These are phyloP conservation scores for Monosporozyma aerobia DNA, from an alignment of 805 yeast genomes.

Conservation along the genomic window DNA sequence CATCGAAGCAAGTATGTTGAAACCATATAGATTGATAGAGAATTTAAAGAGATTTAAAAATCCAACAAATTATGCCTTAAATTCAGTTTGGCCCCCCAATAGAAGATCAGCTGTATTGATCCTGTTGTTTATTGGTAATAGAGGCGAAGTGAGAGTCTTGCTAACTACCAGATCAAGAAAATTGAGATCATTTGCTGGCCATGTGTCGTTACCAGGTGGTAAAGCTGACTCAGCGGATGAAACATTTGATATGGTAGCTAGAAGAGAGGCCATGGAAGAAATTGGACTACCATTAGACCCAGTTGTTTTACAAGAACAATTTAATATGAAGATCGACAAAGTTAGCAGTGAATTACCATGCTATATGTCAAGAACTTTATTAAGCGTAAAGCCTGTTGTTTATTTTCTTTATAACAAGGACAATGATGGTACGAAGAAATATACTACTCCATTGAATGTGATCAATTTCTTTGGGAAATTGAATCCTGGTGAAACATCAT, in stretches of 20 bases:
- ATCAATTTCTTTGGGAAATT: conserved; percentile 33
- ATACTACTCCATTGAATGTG: conserved; percentile 27
- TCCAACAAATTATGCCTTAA: conserved; percentile 14
- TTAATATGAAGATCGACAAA: conserved; percentile 52
- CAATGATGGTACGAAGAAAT: conserved; percentile 13
- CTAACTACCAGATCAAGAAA: conserved; percentile 68
- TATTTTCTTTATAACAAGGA: conserved; percentile 42
- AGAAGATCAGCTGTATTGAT: conserved; percentile 77
- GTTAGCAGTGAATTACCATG: conserved; percentile 56
- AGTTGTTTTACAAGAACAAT: conserved; percentile 32
- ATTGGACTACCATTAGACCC: conserved; percentile 59
- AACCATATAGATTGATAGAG: conserved; percentile 13
- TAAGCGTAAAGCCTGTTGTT: conserved; percentile 76
- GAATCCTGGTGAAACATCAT: conserved; percentile 71
- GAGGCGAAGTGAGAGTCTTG: conserved; percentile 68
- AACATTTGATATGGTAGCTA: conserved; percentile 59
- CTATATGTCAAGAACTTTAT: conserved; percentile 70
- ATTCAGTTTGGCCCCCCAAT: conserved; percentile 60
- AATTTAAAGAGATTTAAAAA: conserved; percentile 15
- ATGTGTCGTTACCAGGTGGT: conserved; percentile 90
- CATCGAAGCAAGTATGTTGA: conserved; percentile 7
- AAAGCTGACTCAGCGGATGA: conserved; percentile 67
- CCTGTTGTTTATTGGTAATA: conserved; percentile 59
- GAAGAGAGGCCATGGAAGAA: conserved; percentile 83
- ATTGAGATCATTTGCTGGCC: conserved; percentile 74